phyloP scores from a whole-genome alignment of 768 basidiomycete genomes.

The Boletellus sp. region DNA sequence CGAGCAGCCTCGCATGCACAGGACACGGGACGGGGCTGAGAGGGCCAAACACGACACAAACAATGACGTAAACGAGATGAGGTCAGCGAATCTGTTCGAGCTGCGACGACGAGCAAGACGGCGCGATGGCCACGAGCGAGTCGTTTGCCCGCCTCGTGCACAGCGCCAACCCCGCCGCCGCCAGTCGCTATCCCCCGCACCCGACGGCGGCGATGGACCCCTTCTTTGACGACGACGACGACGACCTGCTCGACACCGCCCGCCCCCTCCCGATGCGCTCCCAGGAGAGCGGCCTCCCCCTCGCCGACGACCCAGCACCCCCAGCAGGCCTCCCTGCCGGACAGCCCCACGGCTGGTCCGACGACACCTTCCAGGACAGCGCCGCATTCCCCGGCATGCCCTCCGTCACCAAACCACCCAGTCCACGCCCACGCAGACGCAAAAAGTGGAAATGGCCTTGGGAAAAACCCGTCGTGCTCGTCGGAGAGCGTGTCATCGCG shows the following conservation, averaged over 20 bases:
- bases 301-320: slow-evolving; percentile 55
- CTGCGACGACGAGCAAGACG: slow-evolving; percentile 7
- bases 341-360: slow-evolving; percentile 68
- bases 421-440: slow-evolving; percentile 18
- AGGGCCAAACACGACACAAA: slow-evolving; percentile 12
- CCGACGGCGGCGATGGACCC: slow-evolving; percentile 51
- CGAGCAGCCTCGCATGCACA: too few species aligned
- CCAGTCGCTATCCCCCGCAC: slow-evolving; percentile 54
- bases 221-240: slow-evolving; percentile 79
- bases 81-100: slow-evolving; percentile 5
- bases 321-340: slow-evolving; percentile 59
- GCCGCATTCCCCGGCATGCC: slow-evolving; percentile 36
- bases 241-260: slow-evolving; percentile 37
- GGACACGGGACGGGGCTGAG: not conserved
- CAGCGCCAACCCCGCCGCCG: slow-evolving; percentile 25
- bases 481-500: slow-evolving; percentile 75
- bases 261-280: slow-evolving; percentile 35
- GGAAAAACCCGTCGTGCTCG: slow-evolving; percentile 60
- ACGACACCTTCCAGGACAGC: slow-evolving; percentile 48
- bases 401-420: slow-evolving; percentile 13
- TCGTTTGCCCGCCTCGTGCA: slow-evolving; percentile 29
- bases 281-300: slow-evolving; percentile 50
- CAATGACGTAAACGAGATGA: slow-evolving; percentile 4
- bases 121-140: slow-evolving; percentile 24
- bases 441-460: slow-evolving; percentile 78